Evolutionary conservation across 345 rosid genomes (phyloP).

Genomic region (Microcos paniculata): DNA sequence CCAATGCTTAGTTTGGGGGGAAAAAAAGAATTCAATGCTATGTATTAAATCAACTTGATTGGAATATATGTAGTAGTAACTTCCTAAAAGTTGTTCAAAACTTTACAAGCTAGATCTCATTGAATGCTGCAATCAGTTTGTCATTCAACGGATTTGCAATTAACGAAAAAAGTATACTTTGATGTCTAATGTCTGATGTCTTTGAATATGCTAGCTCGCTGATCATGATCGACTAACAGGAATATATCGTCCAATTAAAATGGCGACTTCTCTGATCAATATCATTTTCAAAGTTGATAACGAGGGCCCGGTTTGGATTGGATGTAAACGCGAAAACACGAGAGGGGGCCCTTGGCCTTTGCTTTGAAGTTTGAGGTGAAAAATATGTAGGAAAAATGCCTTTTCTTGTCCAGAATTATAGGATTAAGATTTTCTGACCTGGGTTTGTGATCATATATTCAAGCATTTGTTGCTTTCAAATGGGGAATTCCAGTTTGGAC

Average conservation of each 20-base stretch:
- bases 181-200: not conserved
- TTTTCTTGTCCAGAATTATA: not conserved
- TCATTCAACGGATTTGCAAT: not conserved
- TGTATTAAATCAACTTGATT: not conserved
- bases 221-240: not conserved
- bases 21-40: not conserved
- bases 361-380: not conserved
- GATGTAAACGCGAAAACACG: not conserved
- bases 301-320: slow-evolving; percentile 1
- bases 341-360: not conserved
- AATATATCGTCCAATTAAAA: too few species aligned
- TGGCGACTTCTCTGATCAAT: not conserved
- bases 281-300: not conserved
- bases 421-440: not conserved
- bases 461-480: not conserved
- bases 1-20: not conserved
- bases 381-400: not conserved
- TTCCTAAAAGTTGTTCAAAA: not conserved
- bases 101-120: not conserved
- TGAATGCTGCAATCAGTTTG: not conserved
- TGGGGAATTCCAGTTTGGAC: not conserved
- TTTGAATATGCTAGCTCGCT: not conserved
- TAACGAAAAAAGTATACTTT: too few species aligned
- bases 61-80: not conserved
- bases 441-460: not conserved